phyloP scores from a whole-genome alignment of 2,329 filamentous ascomycete genomes.

The Cladorrhinum sp. region DNA sequence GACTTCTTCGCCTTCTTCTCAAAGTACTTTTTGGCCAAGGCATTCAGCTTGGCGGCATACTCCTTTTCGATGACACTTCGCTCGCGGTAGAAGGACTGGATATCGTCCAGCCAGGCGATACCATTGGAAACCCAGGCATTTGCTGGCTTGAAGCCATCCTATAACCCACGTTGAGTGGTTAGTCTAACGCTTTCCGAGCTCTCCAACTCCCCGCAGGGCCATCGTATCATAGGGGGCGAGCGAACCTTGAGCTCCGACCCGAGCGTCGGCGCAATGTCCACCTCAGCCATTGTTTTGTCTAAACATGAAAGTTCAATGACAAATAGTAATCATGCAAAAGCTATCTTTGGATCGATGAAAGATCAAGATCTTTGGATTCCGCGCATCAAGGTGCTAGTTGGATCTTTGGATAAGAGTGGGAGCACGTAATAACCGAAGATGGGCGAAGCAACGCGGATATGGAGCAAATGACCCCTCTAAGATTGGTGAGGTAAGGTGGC shows the following conservation, averaged over 20 bases:
- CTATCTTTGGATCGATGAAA: constrained; percentile 4
- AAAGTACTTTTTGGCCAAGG: constrained; percentile 91
- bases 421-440: constrained; percentile 3
- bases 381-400: neutral
- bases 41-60: constrained; percentile 83
- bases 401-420: neutral
- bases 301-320: constrained; percentile 21
- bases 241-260: constrained; percentile 89
- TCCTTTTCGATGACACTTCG: constrained; percentile 94
- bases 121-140: constrained; percentile 88
- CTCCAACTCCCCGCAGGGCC: constrained; percentile 19
- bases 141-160: constrained; percentile 97
- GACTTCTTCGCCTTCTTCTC: constrained; percentile 91
- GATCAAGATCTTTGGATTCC: neutral
- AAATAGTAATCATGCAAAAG: constrained; percentile 13
- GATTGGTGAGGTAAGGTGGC: constrained; percentile 15
- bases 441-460: constrained; percentile 8
- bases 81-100: constrained; percentile 96
- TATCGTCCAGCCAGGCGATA: constrained; percentile 92
- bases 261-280: constrained; percentile 81
- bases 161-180: constrained; percentile 15
- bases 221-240: constrained; percentile 13
- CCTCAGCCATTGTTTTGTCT: constrained; percentile 65
- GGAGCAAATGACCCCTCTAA: constrained; percentile 9
- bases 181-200: constrained; percentile 13